phyloP scores from a whole-genome alignment of 345 rosid species.

The Brassica napus region Da-Ae NC_063439.1:26880001-26880500 shows the following conservation, averaged over 20 bases:
- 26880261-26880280: not conserved
- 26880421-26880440: not conserved
- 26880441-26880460: not conserved
- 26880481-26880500: too few species aligned
- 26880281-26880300: not conserved
- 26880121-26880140: not conserved
- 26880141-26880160: not conserved
- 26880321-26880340: not conserved
- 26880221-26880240: not conserved
- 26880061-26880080: not conserved
- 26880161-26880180: not conserved
- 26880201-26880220: not conserved
- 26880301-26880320: not conserved
- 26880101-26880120: not conserved
- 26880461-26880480: too few species aligned
- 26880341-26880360: not conserved
- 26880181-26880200: not conserved
- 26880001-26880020: too few species aligned
- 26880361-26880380: not conserved
- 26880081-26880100: not conserved
- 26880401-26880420: not conserved
- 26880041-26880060: too few species aligned
- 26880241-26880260: not conserved
- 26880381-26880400: slow-evolving; percentile 5
- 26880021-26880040: too few species aligned